Percentiles rank a stretch among this genome's conserved stretches.
Evolutionary conservation across 192 early-diverging fungal species (phyloP).

Genomic region (Coemansia sp.): DNA sequence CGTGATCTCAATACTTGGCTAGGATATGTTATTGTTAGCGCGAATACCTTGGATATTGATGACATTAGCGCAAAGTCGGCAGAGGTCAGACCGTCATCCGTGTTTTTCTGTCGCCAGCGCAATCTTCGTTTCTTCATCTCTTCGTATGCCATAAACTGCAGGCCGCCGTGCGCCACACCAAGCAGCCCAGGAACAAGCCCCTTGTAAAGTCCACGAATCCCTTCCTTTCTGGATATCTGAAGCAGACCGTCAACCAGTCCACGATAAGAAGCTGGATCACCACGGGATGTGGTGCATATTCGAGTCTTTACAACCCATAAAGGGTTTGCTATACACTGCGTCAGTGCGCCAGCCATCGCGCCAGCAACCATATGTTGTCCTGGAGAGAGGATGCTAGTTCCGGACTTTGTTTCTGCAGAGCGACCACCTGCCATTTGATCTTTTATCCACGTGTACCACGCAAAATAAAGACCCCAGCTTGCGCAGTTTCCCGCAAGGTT

Average conservation of each 20-base stretch:
- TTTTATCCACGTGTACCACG: constrained; percentile 69
- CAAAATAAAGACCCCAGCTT: constrained; percentile 98
- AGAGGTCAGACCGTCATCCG: constrained; percentile 44
- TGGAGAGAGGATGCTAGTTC: constrained; percentile 62
- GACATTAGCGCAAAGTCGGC: constrained; percentile 84
- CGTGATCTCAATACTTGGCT: constrained; percentile 89
- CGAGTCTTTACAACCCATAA: constrained; percentile 86
- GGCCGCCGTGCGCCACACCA: constrained; percentile 93
- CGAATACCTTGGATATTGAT: constrained; percentile 81
- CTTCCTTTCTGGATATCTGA: constrained; percentile 65
- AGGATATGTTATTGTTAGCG: constrained; percentile 88
- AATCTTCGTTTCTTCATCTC: constrained; percentile 83
- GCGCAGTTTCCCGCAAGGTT: constrained; percentile 88
- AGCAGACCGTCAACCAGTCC: constrained; percentile 65
- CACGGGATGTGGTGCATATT: constrained; percentile 70
- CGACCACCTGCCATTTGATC: constrained; percentile 41
- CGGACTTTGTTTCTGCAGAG: constrained; percentile 50
- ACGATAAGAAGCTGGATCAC: constrained; percentile 63
- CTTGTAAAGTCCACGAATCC: constrained; percentile 72
- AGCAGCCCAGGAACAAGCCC: constrained; percentile 87
- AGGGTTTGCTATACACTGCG: constrained; percentile 74
- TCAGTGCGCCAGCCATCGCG: constrained; percentile 72
- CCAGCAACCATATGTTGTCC: constrained; percentile 81
- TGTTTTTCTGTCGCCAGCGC: constrained; percentile 8
- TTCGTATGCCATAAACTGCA: constrained; percentile 99